These are phyloP conservation scores for Ceratorhiza oryzae-sativae DNA, from an alignment of 1,284 basidiomycete genomes.

Conservation along the genomic window DNA sequence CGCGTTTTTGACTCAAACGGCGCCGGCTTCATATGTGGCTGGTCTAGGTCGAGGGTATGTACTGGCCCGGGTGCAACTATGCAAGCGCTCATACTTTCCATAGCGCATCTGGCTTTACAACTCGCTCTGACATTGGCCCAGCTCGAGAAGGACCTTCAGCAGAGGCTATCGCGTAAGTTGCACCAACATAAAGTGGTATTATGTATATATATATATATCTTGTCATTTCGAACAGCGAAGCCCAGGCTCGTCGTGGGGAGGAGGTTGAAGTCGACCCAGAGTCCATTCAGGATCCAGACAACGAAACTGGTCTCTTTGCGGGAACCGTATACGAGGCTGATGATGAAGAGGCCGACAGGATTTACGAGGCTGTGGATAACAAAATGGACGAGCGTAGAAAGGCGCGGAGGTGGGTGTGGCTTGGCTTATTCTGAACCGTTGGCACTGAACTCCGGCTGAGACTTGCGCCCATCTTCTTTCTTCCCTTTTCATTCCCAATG, in stretches of 20 bases:
- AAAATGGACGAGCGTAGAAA: constrained; percentile 89
- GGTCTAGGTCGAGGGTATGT: constrained; percentile 92
- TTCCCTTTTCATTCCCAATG: constrained; percentile 46
- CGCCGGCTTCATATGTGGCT: constrained; percentile 93
- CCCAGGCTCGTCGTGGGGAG: constrained; percentile 83
- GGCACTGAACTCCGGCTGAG: constrained; percentile 39
- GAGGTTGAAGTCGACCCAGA: constrained; percentile 87
- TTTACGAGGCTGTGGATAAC: constrained; percentile 89
- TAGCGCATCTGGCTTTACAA: constrained; percentile 97
- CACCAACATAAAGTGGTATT: constrained; percentile 22
- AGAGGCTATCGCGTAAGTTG: constrained; percentile 79
- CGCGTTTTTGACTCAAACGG: constrained; percentile 84
- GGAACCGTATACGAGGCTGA: constrained; percentile 96
- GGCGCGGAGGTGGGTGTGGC: constrained; percentile 74
- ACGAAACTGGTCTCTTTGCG: constrained; percentile 95
- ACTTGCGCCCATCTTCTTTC: constrained; percentile 9
- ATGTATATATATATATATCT: not conserved
- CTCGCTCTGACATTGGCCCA: constrained; percentile 97
- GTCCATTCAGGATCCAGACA: constrained; percentile 95
- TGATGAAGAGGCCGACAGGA: constrained; percentile 96
- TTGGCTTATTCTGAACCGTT: constrained; percentile 49
- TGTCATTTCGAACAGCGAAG: constrained; percentile 67
- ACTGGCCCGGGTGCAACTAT: not conserved
- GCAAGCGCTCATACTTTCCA: not conserved
- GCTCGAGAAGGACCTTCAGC: constrained; percentile 93